Base-by-base conservation (phyloP, 306 rosid genomes). In the Rosa lucieae region DNA sequence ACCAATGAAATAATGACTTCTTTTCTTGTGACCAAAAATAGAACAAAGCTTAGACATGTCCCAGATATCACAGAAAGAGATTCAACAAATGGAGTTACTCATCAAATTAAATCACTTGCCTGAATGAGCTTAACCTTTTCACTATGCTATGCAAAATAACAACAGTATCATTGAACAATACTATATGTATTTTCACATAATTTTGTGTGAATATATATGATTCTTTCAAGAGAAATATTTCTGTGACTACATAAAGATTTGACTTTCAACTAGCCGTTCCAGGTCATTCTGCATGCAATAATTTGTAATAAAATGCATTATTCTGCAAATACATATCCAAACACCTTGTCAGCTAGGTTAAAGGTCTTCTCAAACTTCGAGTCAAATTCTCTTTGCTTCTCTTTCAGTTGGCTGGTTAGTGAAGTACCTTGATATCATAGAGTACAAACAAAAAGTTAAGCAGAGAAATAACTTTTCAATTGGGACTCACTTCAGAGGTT, bases 361-460 rank as follows among this genome's bases (percentile, higher is more conserved):
- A 95, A 95, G 75, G 58, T 47, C 76, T 88, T 87, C 89, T 88
- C 94, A 80, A 93, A 91, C 84, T 86, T 89, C 20, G 84, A 73
- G 73, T 95, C 97, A 95, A 91, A 95, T 55, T 91, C 91, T 78
- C 79, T 86, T 73, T 91, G 89, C 85, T 95, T 95, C 81, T 85
- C 89, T 73, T 88, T 90, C 89, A 93, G 87, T 77, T 75, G 90
- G 75, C 85, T 77, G 26, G 99, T 88, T 79, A 95, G 83, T n/a
- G 90, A 87, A 76, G 89, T 59, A 77, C 97, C 99, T 95, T 73
- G 79, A 83, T 37, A 66, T 77, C 18, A 77, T 47, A 63, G 12
- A 82, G 43, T 63, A 61, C 78, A 44, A 75, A 61, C 23, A n/a
- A 78, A 59, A 11, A 26, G 20, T 58, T 29, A 70, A 56, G 23